phyloP scores from a whole-genome alignment of 2,329 filamentous ascomycete species.

The Leptosphaerulina australis region DNA sequence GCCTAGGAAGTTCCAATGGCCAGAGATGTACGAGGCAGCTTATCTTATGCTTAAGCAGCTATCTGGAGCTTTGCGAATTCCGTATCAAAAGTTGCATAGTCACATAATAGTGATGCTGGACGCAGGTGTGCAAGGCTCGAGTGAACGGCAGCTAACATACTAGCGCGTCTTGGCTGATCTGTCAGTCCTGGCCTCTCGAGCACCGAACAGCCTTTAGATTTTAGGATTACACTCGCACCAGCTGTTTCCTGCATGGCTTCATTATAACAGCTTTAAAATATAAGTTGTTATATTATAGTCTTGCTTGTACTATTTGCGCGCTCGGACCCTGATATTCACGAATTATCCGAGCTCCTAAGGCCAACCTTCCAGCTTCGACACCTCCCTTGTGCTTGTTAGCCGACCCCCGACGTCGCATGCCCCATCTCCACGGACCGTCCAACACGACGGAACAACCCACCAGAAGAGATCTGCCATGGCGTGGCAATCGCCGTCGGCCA shows the following conservation, averaged over 20 bases:
- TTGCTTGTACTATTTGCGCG: neutral
- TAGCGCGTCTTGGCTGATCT: slow-evolving; percentile 2
- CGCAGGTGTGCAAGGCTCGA: slow-evolving; percentile 3
- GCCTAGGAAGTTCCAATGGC: neutral
- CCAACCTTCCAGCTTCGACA: slow-evolving; percentile 26
- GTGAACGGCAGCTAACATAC: slow-evolving; percentile 5
- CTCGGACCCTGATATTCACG: slow-evolving; percentile 20
- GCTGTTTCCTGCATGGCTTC: slow-evolving; percentile 7
- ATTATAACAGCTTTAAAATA: neutral
- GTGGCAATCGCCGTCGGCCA: slow-evolving; percentile 71
- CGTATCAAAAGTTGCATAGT: slow-evolving; percentile 1
- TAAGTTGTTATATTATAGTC: neutral
- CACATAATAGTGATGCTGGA: slow-evolving; percentile 10
- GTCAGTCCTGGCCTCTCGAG: neutral
- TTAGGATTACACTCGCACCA: slow-evolving; percentile 4
- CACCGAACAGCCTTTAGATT: slow-evolving; percentile 1
- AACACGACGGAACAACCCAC: slow-evolving; percentile 30
- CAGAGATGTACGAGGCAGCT: neutral
- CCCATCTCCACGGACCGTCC: slow-evolving; percentile 31
- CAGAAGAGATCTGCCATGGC: slow-evolving; percentile 60
- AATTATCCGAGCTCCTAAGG: slow-evolving; percentile 30
- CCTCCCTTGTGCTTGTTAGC: slow-evolving; percentile 21
- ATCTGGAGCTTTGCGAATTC: neutral
- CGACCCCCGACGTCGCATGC: slow-evolving; percentile 41
- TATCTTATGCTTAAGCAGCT: neutral